phyloP scores from a whole-genome alignment of 148 eudicot genomes.

The Diospyros lotus region DNA sequence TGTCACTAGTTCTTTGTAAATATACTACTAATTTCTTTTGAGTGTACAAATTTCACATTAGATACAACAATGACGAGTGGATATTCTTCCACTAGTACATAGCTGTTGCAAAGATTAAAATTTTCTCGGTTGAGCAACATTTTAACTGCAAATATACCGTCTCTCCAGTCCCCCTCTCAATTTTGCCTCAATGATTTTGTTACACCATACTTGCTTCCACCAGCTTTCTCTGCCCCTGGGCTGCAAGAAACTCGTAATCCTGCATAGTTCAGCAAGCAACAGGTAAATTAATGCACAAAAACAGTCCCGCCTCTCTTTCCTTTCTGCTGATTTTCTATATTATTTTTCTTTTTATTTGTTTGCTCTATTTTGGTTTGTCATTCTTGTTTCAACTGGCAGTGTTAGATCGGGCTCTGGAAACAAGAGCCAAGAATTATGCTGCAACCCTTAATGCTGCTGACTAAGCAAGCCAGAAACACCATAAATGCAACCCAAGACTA shows the following conservation, averaged over 20 bases:
- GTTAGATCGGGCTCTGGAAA: too few relatives aligned
- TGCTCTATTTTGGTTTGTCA: too few relatives aligned
- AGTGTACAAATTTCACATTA: too few relatives aligned
- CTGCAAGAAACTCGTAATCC: constrained; percentile 58
- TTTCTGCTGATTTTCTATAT: background rate
- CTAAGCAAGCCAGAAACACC: background rate
- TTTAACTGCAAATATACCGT: too few relatives aligned
- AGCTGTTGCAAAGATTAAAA: too few relatives aligned
- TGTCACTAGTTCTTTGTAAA: too few relatives aligned
- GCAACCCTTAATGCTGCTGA: background rate
- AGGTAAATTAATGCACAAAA: background rate
- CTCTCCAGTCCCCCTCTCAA: background rate
- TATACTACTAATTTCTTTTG: too few relatives aligned
- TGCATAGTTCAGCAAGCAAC: constrained; percentile 24
- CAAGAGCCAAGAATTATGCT: background rate
- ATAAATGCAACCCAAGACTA: background rate
- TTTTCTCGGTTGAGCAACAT: too few relatives aligned
- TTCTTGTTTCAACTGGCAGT: too few relatives aligned
- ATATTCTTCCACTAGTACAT: too few relatives aligned
- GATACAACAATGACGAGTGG: too few relatives aligned
- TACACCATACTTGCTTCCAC: constrained; percentile 47
- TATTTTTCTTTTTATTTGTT: background rate
- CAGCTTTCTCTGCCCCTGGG: constrained; percentile 38
- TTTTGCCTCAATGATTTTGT: background rate
- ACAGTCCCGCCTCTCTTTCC: background rate